Base-by-base conservation (phyloP, 257 asterid species). In the Solanum dulcamara region DNA sequence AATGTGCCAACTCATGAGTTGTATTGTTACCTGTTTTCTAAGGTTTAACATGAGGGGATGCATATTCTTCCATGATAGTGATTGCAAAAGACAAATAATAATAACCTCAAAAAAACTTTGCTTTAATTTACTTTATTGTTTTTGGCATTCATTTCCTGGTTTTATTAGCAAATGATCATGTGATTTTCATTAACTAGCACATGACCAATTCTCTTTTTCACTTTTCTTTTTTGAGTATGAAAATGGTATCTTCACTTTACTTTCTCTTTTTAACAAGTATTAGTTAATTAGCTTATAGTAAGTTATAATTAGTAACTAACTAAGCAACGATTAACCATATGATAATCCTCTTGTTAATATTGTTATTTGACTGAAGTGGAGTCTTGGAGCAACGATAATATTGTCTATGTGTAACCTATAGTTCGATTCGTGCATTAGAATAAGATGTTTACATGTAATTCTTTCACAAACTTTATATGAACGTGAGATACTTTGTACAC, bases 41-140 rank as follows among this genome's bases (percentile, higher is more conserved):
- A 83, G 85, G 83, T 37, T 89, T 88, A 85, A 74, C 86, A 77
- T 70, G 84, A 81, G 55, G 55, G 85, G 80, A 85, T 88, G 86
- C 67, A 87, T 88, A 90, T 90, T 93, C 93, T 87, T 89, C 57
- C 71, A 75, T 86, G 95, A 89, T 33, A 85, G 86, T 91, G 93
- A 90, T 88, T 81, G 70, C 81, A 88, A 81, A 72, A 68, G 80
- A 13, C 3, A 64, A 26, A 22, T 26, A 74, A 83, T 57, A 81
- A 15, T 10, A 14, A 32, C 83, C 81, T 66, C 37, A 77, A 77
- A 81, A 71, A 79, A 62, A 87, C 75, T 77, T 81, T 84, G 81
- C 88, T 91, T 88, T 86, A 89, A 81, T 87, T 90, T 85, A 38
- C 44, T 82, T 82, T 82, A 82, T 46, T 82, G 10, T 77, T 66